Conservation (phyloP, 805 yeast genomes). For the Candida taoyuanica region DNA sequence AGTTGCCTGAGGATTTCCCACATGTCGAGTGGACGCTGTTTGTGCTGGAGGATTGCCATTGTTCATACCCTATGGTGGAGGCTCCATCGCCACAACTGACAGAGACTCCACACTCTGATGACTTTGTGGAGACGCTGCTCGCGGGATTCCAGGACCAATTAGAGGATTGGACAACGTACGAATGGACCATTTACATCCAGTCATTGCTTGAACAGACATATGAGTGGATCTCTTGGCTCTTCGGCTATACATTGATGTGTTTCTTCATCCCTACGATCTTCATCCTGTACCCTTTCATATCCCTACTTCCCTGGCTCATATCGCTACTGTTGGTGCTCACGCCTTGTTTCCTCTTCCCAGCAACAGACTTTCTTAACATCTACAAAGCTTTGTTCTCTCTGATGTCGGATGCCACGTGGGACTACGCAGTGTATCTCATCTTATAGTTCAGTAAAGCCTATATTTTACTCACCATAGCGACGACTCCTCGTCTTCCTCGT, state of each 20-base stretch:
- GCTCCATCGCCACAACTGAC: no score
- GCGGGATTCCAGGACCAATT: background rate
- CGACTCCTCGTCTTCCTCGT: conserved; percentile 29
- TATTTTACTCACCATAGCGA: conserved; percentile 25
- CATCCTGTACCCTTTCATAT: no score
- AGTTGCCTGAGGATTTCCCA: conserved; percentile 5
- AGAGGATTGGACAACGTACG: no score
- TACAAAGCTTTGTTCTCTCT: background rate
- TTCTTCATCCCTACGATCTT: no score
- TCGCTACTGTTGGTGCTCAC: no score
- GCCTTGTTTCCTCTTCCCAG: conserved; percentile 1
- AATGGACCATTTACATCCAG: no score
- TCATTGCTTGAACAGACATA: no score
- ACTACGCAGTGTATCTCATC: background rate
- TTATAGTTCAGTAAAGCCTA: conserved; percentile 1
- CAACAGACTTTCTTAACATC: background rate
- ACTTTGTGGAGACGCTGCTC: background rate
- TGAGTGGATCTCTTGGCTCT: no score
- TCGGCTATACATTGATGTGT: no score
- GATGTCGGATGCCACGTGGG: background rate
- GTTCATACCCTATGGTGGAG: no score
- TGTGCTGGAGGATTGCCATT: conserved; percentile 2
- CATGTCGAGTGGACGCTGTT: conserved; percentile 8
- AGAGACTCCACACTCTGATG: background rate
- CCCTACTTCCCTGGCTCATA: no score